These are phyloP conservation scores for Plasmodium adleri DNA, from an alignment of 169 alveolate species.

Conservation along the genomic window DNA sequence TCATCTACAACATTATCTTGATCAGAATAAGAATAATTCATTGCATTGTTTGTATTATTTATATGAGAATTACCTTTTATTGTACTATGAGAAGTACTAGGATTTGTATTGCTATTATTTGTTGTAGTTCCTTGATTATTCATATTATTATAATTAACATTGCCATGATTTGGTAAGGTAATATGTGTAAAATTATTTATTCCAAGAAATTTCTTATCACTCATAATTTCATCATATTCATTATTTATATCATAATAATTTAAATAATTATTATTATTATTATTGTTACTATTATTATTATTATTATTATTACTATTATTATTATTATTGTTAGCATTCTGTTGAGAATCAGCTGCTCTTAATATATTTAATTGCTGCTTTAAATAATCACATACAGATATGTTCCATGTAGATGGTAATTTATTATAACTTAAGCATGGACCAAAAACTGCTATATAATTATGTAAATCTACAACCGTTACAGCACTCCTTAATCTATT, in stretches of 20 bases:
- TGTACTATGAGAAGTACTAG: not conserved
- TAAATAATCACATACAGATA: constrained; percentile 60
- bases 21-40: constrained; percentile 7
- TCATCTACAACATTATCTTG: constrained; percentile 48
- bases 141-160: not conserved
- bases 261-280: constrained; percentile 1
- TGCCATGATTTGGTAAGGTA: not conserved
- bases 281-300: constrained; percentile 16
- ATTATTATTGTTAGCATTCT: constrained; percentile 13
- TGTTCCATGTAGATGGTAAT: constrained; percentile 74
- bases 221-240: constrained; percentile 44
- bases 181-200: constrained; percentile 10
- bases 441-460: constrained; percentile 73
- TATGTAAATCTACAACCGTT: constrained; percentile 72
- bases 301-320: constrained; percentile 23
- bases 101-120: not conserved
- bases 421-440: constrained; percentile 70
- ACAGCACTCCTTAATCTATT: constrained; percentile 69
- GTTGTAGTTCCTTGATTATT: constrained; percentile 4
- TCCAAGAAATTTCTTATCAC: constrained; percentile 14
- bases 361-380: constrained; percentile 62
- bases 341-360: constrained; percentile 67
- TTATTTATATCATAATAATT: constrained; percentile 42
- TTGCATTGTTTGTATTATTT: constrained; percentile 16
- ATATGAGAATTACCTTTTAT: constrained; percentile 28